phyloP scores from a whole-genome alignment of 2,329 filamentous ascomycete genomes.

The Talaromyces piceae region DNA sequence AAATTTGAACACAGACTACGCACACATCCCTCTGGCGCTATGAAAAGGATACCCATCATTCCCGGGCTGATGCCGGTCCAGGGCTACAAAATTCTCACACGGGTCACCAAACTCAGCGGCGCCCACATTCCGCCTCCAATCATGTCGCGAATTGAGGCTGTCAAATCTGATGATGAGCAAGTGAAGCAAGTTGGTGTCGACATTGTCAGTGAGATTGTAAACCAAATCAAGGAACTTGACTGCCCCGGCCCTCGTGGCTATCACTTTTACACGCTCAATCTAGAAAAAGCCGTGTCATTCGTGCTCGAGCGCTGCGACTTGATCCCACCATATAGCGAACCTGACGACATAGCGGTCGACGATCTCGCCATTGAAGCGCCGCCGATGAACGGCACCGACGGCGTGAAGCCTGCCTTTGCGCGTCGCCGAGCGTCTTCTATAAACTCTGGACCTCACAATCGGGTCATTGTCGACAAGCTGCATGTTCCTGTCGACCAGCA shows the following conservation, averaged over 20 bases:
- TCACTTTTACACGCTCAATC: conserved; percentile 94
- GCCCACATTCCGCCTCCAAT: conserved; percentile 69
- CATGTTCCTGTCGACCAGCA: conserved; percentile 20
- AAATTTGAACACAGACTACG: conserved; percentile 70
- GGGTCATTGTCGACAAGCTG: conserved; percentile 67
- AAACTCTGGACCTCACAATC: conserved; percentile 78
- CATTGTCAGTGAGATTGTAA: conserved; percentile 76
- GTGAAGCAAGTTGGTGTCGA: conserved; percentile 44
- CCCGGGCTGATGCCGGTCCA: conserved; percentile 97
- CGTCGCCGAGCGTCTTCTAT: conserved; percentile 65
- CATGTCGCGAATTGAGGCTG: conserved; percentile 51
- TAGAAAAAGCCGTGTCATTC: conserved; percentile 92
- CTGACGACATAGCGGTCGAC: conserved; percentile 36
- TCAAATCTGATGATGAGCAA: conserved; percentile 41
- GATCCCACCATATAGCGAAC: conserved; percentile 51
- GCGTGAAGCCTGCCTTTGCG: conserved; percentile 25
- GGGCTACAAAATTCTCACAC: conserved; percentile 89
- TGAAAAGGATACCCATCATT: conserved; percentile 82
- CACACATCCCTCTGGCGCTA: conserved; percentile 73
- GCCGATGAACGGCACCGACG: conserved; percentile 18
- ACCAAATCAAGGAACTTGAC: conserved; percentile 63
- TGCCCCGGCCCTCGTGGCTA: conserved; percentile 64
- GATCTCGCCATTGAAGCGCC: conserved; percentile 38
- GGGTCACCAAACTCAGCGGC: conserved; percentile 91
- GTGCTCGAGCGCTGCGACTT: conserved; percentile 80